Conservation (phyloP, 2,329 filamentous ascomycete genomes). For the Phyllosticta paracitricarpa region DNA sequence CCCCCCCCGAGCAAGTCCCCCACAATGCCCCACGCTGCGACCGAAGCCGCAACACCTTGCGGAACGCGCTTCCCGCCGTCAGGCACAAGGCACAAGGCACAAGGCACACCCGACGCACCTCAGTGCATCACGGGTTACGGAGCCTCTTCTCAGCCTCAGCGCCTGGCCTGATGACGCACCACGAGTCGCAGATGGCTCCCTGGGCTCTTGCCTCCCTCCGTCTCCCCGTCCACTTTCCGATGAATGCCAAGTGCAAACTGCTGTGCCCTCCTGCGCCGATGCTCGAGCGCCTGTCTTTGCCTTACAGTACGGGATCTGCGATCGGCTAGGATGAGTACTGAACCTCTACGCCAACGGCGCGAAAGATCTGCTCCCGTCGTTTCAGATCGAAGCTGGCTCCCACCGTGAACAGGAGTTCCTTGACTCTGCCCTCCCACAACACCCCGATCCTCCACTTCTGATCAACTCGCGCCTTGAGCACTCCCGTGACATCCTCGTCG, state of each 20-base stretch:
- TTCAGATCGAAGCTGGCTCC: conserved; percentile 77
- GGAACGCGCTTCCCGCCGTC: not conserved
- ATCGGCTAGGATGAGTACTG: conserved; percentile 65
- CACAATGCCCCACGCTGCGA: not conserved
- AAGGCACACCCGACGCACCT: not conserved
- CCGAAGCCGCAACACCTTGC: not conserved
- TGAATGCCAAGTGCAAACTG: conserved; percentile 1
- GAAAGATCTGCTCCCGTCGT: conserved; percentile 65
- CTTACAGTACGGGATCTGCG: conserved; percentile 15
- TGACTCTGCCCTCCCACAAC: conserved; percentile 86
- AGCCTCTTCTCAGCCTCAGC: not conserved
- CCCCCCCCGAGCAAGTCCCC: not conserved
- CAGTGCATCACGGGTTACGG: not conserved
- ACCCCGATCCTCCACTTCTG: conserved; percentile 79
- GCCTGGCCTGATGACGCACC: conserved; percentile 9
- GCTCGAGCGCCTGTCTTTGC: conserved; percentile 4
- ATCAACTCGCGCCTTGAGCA: conserved; percentile 81
- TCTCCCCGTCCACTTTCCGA: not conserved
- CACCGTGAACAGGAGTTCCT: conserved; percentile 84
- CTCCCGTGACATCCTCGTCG: conserved; percentile 66
- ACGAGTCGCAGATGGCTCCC: not conserved
- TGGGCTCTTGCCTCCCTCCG: not conserved
- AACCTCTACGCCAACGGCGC: conserved; percentile 66
- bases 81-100: not conserved
- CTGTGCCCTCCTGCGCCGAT: conserved; percentile 2